phyloP scores from a whole-genome alignment of 2,329 filamentous ascomycete genomes.

The Aspergillus ibericus region DNA sequence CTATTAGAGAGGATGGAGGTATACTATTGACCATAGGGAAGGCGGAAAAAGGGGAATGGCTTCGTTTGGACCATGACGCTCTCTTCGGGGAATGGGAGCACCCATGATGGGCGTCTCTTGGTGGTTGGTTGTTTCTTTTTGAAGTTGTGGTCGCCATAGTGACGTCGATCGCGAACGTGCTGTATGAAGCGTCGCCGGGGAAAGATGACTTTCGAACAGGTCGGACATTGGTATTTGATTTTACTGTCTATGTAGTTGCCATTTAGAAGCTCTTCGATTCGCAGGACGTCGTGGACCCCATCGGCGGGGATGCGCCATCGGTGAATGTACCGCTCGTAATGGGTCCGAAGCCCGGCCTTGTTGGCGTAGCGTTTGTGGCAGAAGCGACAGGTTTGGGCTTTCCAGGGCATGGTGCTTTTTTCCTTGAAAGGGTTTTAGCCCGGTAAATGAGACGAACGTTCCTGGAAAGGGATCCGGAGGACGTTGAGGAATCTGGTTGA shows the following conservation, averaged over 20 bases:
- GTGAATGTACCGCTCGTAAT: constrained; percentile 12
- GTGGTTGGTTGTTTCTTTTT: neutral
- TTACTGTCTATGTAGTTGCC: neutral
- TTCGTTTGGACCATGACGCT: neutral
- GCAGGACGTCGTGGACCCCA: constrained; percentile 18
- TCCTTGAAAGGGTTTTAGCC: neutral
- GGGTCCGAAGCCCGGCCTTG: constrained; percentile 8
- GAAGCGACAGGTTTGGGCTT: constrained; percentile 11
- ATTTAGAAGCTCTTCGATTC: constrained; percentile 7
- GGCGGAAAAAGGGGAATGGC: constrained; percentile 5
- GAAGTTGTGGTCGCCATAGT: neutral
- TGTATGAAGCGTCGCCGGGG: neutral
- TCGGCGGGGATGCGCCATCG: constrained; percentile 16
- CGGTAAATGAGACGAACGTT: too few species aligned
- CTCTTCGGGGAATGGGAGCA: neutral
- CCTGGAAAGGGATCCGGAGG: too few species aligned
- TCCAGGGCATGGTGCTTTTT: constrained; percentile 3
- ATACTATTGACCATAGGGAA: constrained; percentile 1
- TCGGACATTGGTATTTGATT: neutral
- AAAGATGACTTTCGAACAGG: neutral
- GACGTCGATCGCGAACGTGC: neutral
- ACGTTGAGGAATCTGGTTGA: too few species aligned
- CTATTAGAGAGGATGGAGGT: too few species aligned
- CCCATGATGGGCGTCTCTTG: neutral
- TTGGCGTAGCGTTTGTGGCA: constrained; percentile 15